Evolutionary conservation across 2,329 filamentous ascomycete species (phyloP).

Genomic region (Magnaporthiopsis rhizophila): DNA sequence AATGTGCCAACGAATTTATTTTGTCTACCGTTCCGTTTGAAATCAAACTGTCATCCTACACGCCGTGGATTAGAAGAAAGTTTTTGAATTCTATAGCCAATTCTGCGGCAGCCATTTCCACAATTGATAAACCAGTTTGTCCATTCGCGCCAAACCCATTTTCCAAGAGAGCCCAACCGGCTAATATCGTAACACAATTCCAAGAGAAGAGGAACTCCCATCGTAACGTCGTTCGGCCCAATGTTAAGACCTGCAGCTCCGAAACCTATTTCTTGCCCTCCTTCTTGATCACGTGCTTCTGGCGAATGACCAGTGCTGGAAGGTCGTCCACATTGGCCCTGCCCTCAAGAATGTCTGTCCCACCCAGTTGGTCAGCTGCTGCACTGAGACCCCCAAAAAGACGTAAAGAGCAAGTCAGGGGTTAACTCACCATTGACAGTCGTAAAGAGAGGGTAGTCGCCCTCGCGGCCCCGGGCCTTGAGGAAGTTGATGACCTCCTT

Average conservation of each 20-base stretch:
- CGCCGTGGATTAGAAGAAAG: no score
- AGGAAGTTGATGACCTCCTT: conserved; percentile 87
- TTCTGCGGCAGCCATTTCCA: no score
- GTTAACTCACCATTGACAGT: conserved; percentile 55
- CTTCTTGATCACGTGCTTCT: conserved; percentile 13
- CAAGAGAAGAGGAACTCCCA: background rate
- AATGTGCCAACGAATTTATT: no score
- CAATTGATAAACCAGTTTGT: no score
- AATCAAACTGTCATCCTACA: no score
- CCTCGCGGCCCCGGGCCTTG: conserved; percentile 66
- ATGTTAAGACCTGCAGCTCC: background rate
- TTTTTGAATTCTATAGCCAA: no score
- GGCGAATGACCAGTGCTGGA: conserved; percentile 51
- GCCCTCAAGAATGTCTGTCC: conserved; percentile 62
- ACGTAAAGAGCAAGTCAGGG: background rate
- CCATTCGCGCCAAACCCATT: no score
- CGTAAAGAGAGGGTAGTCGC: conserved; percentile 87
- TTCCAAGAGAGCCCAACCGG: no score
- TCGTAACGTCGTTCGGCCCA: background rate
- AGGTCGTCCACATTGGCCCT: conserved; percentile 73
- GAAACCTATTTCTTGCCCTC: conserved; percentile 9
- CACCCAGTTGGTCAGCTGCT: background rate
- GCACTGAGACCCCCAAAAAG: background rate
- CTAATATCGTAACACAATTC: no score
- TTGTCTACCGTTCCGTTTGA: no score